Base-by-base conservation (phyloP, 116 monocot species). In the Iris pallida region DNA sequence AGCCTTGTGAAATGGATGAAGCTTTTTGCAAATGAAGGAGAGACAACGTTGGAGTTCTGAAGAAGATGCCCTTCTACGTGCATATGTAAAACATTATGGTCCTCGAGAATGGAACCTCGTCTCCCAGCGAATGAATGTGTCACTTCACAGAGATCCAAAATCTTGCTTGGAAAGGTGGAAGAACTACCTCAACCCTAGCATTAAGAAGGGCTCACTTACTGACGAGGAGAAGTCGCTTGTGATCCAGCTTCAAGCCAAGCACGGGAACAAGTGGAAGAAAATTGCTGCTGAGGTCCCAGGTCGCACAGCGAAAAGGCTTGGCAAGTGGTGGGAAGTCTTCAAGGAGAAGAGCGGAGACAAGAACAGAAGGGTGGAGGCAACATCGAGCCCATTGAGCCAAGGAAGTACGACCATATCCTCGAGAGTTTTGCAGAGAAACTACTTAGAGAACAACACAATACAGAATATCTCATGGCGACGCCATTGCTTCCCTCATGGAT, bases 361-460 rank as follows among this genome's bases (percentile, higher is more conserved):
- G 12, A 53, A 72, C 14, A 45, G 60, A 5, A 59, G 75, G n/a
- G 66, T 53, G 55, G 16, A 9, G 9, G 68, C 30, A 30, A 30
- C 30, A 30, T 30, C 3, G 30, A 65, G 15, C 65, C 65, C 5
- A 64, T 78, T 17, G 84, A 93, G 45, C 74, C 81, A 8, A 81
- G 79, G 2, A 83, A 88, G 48, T 92, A 92, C 92, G 86, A 92
- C 19, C 71, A 63, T 40, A 76, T 88, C 8, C 81, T 92, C 5
- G 89, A 93, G 71, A 84, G 75, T 45, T 89, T 93, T 45, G 93
- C 93, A 0, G 89, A 93, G 79, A 93, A 93, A 72, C 53, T 93
- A 45, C 83, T 89, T 13, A 83, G 64, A 41, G 85, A 85, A 16
- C 56, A 72, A 4, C 51, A 48, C 13, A 59, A 60, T 58, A 5